Evolutionary conservation across 2,329 filamentous ascomycete species (phyloP), one percentile per base, ranked within the genome.

Genomic region (Fulvia fulva): DNA sequence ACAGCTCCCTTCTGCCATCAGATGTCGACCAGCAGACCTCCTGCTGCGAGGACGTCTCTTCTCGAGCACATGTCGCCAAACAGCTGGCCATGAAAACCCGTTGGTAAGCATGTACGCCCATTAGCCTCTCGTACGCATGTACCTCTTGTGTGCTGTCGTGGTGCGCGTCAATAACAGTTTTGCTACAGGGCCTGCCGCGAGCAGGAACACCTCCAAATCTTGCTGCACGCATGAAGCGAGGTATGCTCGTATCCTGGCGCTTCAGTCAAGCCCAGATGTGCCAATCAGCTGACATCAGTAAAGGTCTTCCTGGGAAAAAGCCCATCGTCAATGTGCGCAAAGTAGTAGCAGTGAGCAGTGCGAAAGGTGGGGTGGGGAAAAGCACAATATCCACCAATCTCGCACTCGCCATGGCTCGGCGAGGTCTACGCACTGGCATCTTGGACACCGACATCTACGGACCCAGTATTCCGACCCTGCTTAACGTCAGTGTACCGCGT

Each of bases 331-430:
- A 92, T 72, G 93, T 99, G 23, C 83, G 86, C 64, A 96, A 96
- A 72, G 86, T 97, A n/a, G 85, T 99, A 59, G 91, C 92, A n/a
- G 90, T 99, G 14, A 96, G 91, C 3, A 97, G 92, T 1, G 94
- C 94, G 14, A 99, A 99, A 72, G 94, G 94, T 2, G 94, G 94
- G n/a, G 94, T 99, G 0, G 94, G 94, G 1, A 99, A 99, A 73
- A 96, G 91, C 66, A 99, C 94, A 7, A 86, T 97, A 46, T 87
- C 93, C 59, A 88, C 90, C 90, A 99, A 99, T 68, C 80, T 99
- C 23, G 90, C 94, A 0, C 81, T 99, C 0, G 86, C 92, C 5
- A 90, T 96, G 71, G 91, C 93, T 2, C 85, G 89, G 44, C 84
- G 86, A 57, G 93, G 93, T 16, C 84, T 92, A 63, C 85, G 90